Evolutionary conservation across 192 early-diverging fungal genomes (phyloP).

Genomic region (Mortierella claussenii): DNA sequence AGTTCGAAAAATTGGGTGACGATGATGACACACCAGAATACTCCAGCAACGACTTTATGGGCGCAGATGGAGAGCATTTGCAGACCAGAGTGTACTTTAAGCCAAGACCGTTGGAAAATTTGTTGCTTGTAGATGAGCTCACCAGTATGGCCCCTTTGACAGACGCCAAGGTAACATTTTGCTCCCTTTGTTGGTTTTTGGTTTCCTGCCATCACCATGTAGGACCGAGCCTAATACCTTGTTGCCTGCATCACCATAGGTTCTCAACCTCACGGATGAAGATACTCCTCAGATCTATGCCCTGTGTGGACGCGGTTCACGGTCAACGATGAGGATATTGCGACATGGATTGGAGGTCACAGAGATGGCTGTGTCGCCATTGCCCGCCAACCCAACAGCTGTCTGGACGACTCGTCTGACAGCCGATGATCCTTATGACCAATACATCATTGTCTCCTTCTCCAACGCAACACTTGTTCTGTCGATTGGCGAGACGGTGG

Average conservation of each 20-base stretch:
- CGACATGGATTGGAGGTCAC: conserved; percentile 92
- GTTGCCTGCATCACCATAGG: too few relatives aligned
- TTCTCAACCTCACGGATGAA: conserved; percentile 90
- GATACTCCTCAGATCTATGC: conserved; percentile 96
- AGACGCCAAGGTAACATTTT: conserved; percentile 72
- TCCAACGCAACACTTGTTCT: conserved; percentile 92
- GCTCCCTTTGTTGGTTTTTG: not conserved
- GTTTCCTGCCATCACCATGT: not conserved
- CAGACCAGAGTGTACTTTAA: conserved; percentile 66
- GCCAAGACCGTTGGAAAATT: conserved; percentile 82
- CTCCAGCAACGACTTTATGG: conserved; percentile 74
- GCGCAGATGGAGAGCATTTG: conserved; percentile 62
- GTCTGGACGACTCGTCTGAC: conserved; percentile 83
- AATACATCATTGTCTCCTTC: conserved; percentile 94
- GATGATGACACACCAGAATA: conserved; percentile 87
- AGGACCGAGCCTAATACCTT: too few relatives aligned
- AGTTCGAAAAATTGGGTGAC: conserved; percentile 94
- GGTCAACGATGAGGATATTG: conserved; percentile 87
- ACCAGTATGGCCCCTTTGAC: conserved; percentile 85
- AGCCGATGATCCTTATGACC: conserved; percentile 63
- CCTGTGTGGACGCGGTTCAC: conserved; percentile 83
- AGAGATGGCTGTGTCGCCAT: conserved; percentile 91
- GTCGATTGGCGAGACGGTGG: conserved; percentile 91
- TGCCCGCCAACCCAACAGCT: conserved; percentile 93
- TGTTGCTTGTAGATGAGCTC: conserved; percentile 92